Conservation (phyloP, 2,329 filamentous ascomycete species). For the Colletotrichum camelliae region DNA sequence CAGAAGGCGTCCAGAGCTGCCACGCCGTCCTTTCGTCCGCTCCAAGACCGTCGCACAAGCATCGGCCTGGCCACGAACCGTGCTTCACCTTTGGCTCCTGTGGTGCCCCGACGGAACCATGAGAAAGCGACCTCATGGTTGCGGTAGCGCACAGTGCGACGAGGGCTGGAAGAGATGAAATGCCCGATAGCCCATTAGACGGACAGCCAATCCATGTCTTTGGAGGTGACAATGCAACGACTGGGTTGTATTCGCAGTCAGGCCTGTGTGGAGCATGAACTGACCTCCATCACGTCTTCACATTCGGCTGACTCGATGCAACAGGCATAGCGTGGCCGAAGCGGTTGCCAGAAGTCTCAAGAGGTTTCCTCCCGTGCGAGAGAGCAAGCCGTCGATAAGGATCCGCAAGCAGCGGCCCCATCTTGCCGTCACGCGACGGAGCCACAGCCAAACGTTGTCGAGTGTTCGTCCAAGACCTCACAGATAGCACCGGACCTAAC, state of each 20-base stretch:
- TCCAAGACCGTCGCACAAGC: background rate
- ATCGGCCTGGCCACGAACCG: background rate
- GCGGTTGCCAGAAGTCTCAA: background rate
- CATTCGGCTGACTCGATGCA: slow-evolving; percentile 14
- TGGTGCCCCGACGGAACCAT: background rate
- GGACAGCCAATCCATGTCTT: slow-evolving; percentile 1
- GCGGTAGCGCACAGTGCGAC: slow-evolving; percentile 1
- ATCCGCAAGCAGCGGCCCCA: slow-evolving; percentile 4
- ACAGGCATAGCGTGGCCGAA: background rate
- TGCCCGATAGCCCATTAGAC: background rate
- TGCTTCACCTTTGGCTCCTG: background rate
- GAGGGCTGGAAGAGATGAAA: background rate
- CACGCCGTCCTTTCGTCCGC: background rate
- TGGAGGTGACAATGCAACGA: background rate
- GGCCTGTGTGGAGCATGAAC: slow-evolving; percentile 5
- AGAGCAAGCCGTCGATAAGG: slow-evolving; percentile 5
- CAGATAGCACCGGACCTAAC: slow-evolving; percentile 3
- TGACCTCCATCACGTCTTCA: background rate
- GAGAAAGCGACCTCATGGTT: background rate
- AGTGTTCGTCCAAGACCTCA: background rate
- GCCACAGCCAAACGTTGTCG: slow-evolving; percentile 2
- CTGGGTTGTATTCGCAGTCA: background rate
- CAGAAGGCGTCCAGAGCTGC: background rate
- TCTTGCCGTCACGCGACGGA: slow-evolving; percentile 8
- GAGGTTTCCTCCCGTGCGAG: background rate